Conservation (phyloP, 1,284 basidiomycete genomes). For the Marasmius fiardii region DNA sequence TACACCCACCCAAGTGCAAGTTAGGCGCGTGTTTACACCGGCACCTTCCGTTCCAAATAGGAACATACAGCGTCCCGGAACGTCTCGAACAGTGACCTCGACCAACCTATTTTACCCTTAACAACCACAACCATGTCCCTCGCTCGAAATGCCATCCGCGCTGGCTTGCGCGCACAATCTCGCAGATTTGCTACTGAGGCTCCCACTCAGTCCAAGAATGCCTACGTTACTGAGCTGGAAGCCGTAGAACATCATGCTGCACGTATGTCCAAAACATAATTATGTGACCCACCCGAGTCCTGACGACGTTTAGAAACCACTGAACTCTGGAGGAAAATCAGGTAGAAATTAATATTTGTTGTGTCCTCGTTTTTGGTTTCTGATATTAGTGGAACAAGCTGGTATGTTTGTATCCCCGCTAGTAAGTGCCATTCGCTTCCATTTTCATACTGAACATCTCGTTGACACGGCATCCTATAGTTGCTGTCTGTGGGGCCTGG, state of each 20-base stretch:
- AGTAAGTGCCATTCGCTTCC: conserved; percentile 41
- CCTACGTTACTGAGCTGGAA: conserved; percentile 53
- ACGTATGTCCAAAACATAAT: conserved; percentile 38
- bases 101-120: neutral
- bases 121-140: conserved; percentile 50
- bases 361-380: conserved; percentile 1
- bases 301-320: conserved; percentile 52
- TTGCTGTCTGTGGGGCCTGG: conserved; percentile 62
- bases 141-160: conserved; percentile 40
- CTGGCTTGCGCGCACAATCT: conserved; percentile 25
- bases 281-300: conserved; percentile 6
- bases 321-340: conserved; percentile 83
- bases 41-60: conserved; percentile 23
- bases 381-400: conserved; percentile 37
- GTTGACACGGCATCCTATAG: conserved; percentile 32
- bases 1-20: neutral
- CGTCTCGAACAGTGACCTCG: neutral
- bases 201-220: conserved; percentile 33
- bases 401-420: conserved; percentile 72
- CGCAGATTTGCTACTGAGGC: conserved; percentile 37
- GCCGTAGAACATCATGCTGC: conserved; percentile 67
- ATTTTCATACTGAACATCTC: neutral
- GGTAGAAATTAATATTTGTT: conserved; percentile 38
- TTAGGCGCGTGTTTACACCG: conserved; percentile 18
- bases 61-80: conserved; percentile 21